These are phyloP conservation scores for Mytilinidion resinicola DNA, from an alignment of 495 filamentous ascomycete genomes.

Conservation along the genomic window DNA sequence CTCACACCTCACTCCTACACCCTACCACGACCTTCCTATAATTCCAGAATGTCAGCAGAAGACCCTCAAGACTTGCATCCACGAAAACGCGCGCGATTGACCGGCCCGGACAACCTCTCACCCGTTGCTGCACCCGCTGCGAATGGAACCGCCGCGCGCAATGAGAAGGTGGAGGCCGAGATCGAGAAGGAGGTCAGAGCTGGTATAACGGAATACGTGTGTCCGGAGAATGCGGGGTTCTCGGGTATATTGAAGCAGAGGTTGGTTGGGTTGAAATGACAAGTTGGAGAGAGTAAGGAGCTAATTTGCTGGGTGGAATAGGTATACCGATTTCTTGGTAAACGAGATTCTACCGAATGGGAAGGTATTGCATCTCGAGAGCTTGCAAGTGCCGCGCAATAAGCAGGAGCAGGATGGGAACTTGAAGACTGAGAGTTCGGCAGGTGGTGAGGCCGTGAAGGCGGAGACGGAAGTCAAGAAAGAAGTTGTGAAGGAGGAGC, in stretches of 20 bases:
- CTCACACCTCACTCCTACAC: neutral
- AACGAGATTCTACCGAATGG: slow-evolving; percentile 82
- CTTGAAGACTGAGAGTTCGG: slow-evolving; percentile 6
- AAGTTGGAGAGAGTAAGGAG: neutral
- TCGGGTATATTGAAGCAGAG: slow-evolving; percentile 33
- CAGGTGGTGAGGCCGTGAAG: slow-evolving; percentile 25
- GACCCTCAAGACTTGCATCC: neutral
- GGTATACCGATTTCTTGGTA: slow-evolving; percentile 93
- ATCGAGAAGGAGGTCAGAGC: slow-evolving; percentile 4
- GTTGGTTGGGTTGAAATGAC: neutral
- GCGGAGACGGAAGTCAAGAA: slow-evolving; percentile 9
- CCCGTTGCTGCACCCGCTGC: neutral
- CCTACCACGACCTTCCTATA: neutral
- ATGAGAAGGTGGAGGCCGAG: neutral
- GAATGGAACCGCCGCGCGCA: neutral
- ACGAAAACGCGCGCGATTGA: neutral
- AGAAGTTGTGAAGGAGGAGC: slow-evolving; percentile 11
- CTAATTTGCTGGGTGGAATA: slow-evolving; percentile 29
- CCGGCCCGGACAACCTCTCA: neutral
- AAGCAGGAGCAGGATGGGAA: slow-evolving; percentile 17
- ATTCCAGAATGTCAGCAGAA: neutral
- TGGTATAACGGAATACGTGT: slow-evolving; percentile 30
- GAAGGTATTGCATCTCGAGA: slow-evolving; percentile 66
- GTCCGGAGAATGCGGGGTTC: slow-evolving; percentile 29
- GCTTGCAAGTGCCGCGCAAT: slow-evolving; percentile 34